These are phyloP conservation scores for Linum tenue DNA, from an alignment of 345 rosid genomes.

Conservation along the genomic window DNA sequence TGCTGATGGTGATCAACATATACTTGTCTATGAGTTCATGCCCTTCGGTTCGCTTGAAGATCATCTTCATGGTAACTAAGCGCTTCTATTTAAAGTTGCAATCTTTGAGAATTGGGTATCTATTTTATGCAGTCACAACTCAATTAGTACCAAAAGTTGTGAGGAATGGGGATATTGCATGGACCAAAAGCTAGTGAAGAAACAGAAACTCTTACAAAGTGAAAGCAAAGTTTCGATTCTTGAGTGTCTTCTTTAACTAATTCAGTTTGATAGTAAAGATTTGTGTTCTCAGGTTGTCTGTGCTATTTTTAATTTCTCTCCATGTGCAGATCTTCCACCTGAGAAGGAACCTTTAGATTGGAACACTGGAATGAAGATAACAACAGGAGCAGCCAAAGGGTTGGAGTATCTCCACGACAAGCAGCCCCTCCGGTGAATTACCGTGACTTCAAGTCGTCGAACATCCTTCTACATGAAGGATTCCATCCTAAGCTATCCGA, in stretches of 20 bases:
- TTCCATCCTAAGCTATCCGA: constrained; percentile 95
- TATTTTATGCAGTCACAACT: too few species aligned
- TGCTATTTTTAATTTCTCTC: not conserved
- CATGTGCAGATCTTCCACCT: constrained; percentile 63
- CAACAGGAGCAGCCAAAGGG: constrained; percentile 96
- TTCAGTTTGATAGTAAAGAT: not conserved
- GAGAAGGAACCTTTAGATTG: constrained; percentile 90
- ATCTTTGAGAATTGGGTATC: too few species aligned
- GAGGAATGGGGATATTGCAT: not conserved
- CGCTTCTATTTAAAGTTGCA: not conserved
- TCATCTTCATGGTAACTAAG: constrained; percentile 79
- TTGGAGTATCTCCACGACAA: constrained; percentile 89
- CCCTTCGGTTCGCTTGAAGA: constrained; percentile 94
- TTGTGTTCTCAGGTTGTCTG: not conserved
- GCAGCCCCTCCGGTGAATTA: constrained; percentile 95
- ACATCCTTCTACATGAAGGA: constrained; percentile 81
- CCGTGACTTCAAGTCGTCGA: constrained; percentile 93
- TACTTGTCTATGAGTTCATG: constrained; percentile 97
- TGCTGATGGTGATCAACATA: constrained; percentile 98
- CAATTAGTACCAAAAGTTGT: too few species aligned
- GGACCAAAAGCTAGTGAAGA: not conserved
- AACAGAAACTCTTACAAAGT: not conserved
- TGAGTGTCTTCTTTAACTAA: not conserved
- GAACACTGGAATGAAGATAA: constrained; percentile 96
- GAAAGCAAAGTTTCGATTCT: not conserved